A percentile compares a stretch with the other conserved stretches of the same genome.
These are phyloP conservation scores for Paraphaeosphaeria sporulosa DNA, from an alignment of 2,329 filamentous ascomycete genomes.

Conservation along the genomic window DNA sequence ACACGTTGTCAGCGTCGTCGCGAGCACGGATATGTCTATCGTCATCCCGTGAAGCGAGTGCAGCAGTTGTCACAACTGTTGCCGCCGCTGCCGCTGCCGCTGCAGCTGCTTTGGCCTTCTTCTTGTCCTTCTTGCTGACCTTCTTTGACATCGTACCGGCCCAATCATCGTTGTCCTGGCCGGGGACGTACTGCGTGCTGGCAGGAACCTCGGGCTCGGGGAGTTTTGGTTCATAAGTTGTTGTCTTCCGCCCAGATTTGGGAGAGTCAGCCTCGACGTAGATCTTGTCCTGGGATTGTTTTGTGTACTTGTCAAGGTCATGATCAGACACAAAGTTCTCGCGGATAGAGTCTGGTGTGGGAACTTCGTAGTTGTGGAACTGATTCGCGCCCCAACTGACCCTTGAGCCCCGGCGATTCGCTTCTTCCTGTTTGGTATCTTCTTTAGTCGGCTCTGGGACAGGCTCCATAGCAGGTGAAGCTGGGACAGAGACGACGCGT, in stretches of 20 bases:
- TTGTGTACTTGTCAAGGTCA: constrained; percentile 34
- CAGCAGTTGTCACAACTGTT: constrained; percentile 24
- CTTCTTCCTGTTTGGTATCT: constrained; percentile 34
- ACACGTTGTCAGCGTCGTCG: constrained; percentile 29
- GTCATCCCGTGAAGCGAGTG: constrained; percentile 29
- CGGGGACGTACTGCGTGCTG: constrained; percentile 40
- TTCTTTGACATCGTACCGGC: constrained; percentile 36
- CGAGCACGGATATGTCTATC: constrained; percentile 22
- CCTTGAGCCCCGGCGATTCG: constrained; percentile 37
- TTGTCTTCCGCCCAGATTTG: constrained; percentile 36
- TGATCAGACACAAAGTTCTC: constrained; percentile 47
- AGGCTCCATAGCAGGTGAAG: constrained; percentile 45
- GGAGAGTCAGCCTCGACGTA: constrained; percentile 49
- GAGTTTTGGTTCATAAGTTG: constrained; percentile 35
- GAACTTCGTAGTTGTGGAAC: constrained; percentile 56
- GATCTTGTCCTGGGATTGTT: constrained; percentile 46
- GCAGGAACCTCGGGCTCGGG: constrained; percentile 32
- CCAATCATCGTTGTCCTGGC: constrained; percentile 35
- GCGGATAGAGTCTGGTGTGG: constrained; percentile 53
- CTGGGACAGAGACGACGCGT: constrained; percentile 44
- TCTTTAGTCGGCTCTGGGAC: constrained; percentile 25
- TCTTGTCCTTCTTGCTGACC: constrained; percentile 42
- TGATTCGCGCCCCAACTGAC: constrained; percentile 59
- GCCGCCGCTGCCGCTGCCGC: constrained; percentile 29
- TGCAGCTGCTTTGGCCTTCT: constrained; percentile 34